These are phyloP conservation scores for Auricularia sp. DNA, from an alignment of 768 basidiomycete genomes.

Conservation along the genomic window DNA sequence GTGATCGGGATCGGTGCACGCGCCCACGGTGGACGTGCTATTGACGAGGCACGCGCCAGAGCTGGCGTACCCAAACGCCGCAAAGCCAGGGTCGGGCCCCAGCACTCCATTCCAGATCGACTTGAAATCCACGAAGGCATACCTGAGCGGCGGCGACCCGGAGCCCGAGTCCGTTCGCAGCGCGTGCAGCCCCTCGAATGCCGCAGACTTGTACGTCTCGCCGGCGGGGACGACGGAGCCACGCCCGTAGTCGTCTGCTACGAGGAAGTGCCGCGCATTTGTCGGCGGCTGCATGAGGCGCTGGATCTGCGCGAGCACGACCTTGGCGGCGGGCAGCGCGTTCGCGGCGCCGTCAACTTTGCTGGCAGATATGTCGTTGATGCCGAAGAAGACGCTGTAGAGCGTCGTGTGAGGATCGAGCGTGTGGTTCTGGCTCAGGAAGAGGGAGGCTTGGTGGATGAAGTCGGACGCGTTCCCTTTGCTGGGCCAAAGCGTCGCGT, in stretches of 20 bases:
- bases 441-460: conserved; percentile 34
- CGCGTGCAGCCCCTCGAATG: conserved; percentile 31
- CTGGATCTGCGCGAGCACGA: conserved; percentile 33
- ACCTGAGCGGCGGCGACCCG: conserved; percentile 19
- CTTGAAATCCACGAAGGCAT: conserved; percentile 39
- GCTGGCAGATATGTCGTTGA: conserved; percentile 30
- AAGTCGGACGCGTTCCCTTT: conserved; percentile 39
- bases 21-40: conserved; percentile 12
- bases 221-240: conserved; percentile 31
- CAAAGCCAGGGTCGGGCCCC: conserved; percentile 28
- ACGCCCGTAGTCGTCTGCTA: conserved; percentile 40
- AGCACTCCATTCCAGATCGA: conserved; percentile 42
- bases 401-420: conserved; percentile 39
- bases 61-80: conserved; percentile 40
- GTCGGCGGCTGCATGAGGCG: conserved; percentile 40
- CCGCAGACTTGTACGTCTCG: conserved; percentile 35
- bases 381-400: conserved; percentile 45
- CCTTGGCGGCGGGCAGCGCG: conserved; percentile 9
- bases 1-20: conserved; percentile 26
- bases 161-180: conserved; percentile 18
- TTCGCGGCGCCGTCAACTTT: conserved; percentile 3
- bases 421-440: conserved; percentile 33
- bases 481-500: conserved; percentile 41
- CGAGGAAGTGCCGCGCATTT: conserved; percentile 38
- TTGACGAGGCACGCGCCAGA: conserved; percentile 23